Evolutionary conservation across 2,329 filamentous ascomycete genomes (phyloP), one percentile per base, ranked within the genome.

Genomic region (Chalara sp.): DNA sequence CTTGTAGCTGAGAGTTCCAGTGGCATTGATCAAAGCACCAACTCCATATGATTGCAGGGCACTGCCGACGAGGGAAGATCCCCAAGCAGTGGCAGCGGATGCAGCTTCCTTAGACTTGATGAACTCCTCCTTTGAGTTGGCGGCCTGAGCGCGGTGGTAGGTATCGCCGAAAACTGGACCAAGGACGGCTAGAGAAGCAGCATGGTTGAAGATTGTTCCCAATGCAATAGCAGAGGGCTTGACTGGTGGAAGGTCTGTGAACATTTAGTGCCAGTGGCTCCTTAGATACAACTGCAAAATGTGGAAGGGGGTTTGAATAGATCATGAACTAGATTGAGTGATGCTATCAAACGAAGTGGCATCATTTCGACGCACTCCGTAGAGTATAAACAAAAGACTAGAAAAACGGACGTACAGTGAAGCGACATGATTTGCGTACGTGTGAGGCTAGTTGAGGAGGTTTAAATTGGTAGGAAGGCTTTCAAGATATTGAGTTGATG

Each of bases 161-260:
- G 89, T 92, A 67, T 95, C 86, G 67, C 93, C 92, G 70, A 97
- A 96, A 72, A 97, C 75, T 57, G 92, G 92, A 53, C 83, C 80
- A 56, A 97, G 81, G 63, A 97, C 83, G 57, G 88, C 91, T 58
- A 93, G 84, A 67, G 93, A 93, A 65, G 89, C 79, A 64, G 85
- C 84, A 75, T 99, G 92, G 80, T 87, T 96, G 84, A 96, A 99
- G 71, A 90, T 75, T 57, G 91, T 93, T 74, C 93, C 93, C 66
- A 97, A 83, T 67, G 92, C 93, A 68, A 99, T 96, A 66, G 93
- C 92, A 67, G 91, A 96, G 63, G 93, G 93, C 86, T 96, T 97
- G 68, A 99, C 93, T 61, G 91, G 77, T 61, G 84, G 84, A 50
- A 88, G 79, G 69, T 87, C 65, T 67, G 49, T 29, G 33, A 37